phyloP scores from a whole-genome alignment of 192 early-diverging fungal genomes.

The Coemansia sp. region DNA sequence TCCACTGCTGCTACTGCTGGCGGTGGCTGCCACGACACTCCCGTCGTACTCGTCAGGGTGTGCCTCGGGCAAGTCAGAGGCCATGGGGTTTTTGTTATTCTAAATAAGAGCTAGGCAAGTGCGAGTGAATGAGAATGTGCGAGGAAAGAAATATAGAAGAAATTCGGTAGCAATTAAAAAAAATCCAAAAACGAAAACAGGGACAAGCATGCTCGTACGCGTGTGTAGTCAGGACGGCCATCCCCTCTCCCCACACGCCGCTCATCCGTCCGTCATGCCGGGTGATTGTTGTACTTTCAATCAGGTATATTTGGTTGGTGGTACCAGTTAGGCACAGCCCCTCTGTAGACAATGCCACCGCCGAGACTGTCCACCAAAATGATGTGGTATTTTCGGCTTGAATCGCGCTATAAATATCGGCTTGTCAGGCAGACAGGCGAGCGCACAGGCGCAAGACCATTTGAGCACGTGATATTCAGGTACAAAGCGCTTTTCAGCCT shows the following conservation, averaged over 20 bases:
- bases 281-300: background rate
- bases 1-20: slow-evolving; percentile 5
- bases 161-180: background rate
- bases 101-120: background rate
- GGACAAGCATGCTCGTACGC: background rate
- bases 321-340: background rate
- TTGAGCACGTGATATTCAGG: background rate
- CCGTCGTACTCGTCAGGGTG: background rate
- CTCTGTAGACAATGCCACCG: background rate
- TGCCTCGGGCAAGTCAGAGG: background rate
- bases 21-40: background rate
- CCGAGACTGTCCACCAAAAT: too few species aligned
- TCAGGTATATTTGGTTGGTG: background rate
- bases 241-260: background rate
- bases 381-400: too few species aligned
- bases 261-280: background rate
- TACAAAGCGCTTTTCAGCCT: background rate
- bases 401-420: background rate
- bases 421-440: background rate
- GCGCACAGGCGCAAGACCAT: background rate
- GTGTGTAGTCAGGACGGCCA: background rate
- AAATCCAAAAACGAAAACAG: background rate
- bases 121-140: slow-evolving; percentile 6
- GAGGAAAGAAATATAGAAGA: background rate
- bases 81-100: background rate